phyloP scores from a whole-genome alignment of 257 asterid species.

The Solanum gracilifrons region DNA sequence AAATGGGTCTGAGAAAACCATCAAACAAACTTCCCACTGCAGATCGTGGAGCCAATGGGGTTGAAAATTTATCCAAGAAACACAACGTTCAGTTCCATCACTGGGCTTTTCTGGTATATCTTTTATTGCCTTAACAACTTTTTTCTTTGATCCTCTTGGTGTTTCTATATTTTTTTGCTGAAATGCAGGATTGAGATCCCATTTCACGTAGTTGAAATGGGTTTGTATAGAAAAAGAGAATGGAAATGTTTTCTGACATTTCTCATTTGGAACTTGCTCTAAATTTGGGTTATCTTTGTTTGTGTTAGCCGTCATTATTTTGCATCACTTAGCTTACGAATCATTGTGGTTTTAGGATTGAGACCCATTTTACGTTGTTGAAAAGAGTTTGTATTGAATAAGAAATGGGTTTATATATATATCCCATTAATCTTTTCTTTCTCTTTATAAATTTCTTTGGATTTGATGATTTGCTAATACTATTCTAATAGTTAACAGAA shows the following conservation, averaged over 20 bases:
- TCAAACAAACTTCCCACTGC: background rate
- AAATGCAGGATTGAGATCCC: background rate
- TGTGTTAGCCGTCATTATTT: background rate
- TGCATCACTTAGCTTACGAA: background rate
- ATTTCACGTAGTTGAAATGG: background rate
- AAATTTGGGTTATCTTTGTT: background rate
- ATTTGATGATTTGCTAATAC: too few relatives aligned
- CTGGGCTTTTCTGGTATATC: constrained; percentile 31
- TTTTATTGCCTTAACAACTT: background rate
- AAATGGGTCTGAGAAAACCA: constrained; percentile 7
- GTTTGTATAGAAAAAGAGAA: background rate
- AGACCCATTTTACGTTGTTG: background rate
- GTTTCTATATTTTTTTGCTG: background rate
- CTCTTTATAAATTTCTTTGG: too few relatives aligned
- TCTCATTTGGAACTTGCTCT: background rate
- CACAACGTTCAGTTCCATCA: constrained; percentile 8
- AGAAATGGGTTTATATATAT: background rate
- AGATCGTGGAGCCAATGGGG: background rate
- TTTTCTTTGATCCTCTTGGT: background rate
- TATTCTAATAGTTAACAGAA: too few relatives aligned
- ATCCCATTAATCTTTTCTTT: too few relatives aligned
- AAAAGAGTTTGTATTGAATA: background rate
- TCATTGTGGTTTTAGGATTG: background rate
- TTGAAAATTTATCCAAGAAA: constrained; percentile 1
- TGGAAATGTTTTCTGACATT: background rate